Evolutionary conservation across 2,329 filamentous ascomycete genomes (phyloP).

Genomic region (Aspergillus clavatus): DNA sequence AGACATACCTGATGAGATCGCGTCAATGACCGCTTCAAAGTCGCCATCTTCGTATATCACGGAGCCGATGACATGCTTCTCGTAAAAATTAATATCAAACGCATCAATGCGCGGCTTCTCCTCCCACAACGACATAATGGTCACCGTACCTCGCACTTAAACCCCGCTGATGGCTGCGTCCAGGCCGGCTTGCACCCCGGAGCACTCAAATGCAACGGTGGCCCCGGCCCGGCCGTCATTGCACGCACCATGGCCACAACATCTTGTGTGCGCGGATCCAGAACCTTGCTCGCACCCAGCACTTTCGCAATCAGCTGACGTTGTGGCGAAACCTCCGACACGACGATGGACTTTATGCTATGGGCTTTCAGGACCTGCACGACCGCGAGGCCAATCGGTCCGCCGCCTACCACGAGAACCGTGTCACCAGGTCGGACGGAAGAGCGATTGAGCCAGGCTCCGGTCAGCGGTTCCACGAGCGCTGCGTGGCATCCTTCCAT

Average conservation of each 20-base stretch:
- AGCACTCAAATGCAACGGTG: conserved; percentile 59
- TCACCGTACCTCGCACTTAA: conserved; percentile 51
- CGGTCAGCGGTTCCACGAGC: conserved; percentile 58
- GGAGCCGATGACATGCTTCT: conserved; percentile 48
- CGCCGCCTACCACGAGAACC: conserved; percentile 55
- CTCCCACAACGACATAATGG: conserved; percentile 62
- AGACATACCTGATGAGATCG: conserved; percentile 32
- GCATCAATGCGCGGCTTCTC: conserved; percentile 51
- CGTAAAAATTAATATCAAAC: conserved; percentile 49
- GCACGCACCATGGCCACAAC: conserved; percentile 44
- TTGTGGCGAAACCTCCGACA: conserved; percentile 51
- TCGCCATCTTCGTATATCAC: conserved; percentile 50
- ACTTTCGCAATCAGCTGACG: conserved; percentile 50
- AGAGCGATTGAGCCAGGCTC: conserved; percentile 56
- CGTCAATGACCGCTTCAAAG: conserved; percentile 55
- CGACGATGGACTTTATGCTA: conserved; percentile 51
- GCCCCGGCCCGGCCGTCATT: conserved; percentile 46
- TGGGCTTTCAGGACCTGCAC: conserved; percentile 54
- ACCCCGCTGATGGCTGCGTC: conserved; percentile 47
- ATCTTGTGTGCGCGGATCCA: conserved; percentile 48
- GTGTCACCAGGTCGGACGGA: conserved; percentile 43
- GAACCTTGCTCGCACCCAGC: conserved; percentile 52
- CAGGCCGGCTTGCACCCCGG: conserved; percentile 52
- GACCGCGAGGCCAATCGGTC: conserved; percentile 58
- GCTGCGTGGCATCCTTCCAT: no score